These are phyloP conservation scores for Clathrospora elynae DNA, from an alignment of 2,329 filamentous ascomycete species.

Conservation along the genomic window DNA sequence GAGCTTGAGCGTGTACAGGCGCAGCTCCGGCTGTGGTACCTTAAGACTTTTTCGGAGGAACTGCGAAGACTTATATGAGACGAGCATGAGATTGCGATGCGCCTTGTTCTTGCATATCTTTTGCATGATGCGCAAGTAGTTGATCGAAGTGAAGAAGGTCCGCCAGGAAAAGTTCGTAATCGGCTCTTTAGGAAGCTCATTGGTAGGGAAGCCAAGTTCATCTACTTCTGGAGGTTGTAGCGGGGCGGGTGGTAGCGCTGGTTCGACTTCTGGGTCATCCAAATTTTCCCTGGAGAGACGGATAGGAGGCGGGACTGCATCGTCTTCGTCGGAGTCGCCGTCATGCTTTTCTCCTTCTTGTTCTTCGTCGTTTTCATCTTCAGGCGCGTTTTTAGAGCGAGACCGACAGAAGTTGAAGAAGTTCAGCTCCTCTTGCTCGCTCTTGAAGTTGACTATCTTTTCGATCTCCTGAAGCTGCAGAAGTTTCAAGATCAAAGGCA, in stretches of 20 bases:
- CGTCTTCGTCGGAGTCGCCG: conserved; percentile 56
- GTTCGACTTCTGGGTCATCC: conserved; percentile 32
- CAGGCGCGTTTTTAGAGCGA: conserved; percentile 64
- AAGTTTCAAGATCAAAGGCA: conserved; percentile 88
- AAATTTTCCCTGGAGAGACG: conserved; percentile 58
- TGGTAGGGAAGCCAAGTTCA: conserved; percentile 81
- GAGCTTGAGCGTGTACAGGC: conserved; percentile 93
- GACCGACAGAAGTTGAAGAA: conserved; percentile 91
- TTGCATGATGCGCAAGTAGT: conserved; percentile 93
- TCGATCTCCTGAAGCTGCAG: conserved; percentile 95
- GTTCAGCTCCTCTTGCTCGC: conserved; percentile 80
- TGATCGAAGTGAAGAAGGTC: conserved; percentile 94
- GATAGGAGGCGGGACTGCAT: conserved; percentile 82
- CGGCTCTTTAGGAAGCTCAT: conserved; percentile 70
- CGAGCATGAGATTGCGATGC: conserved; percentile 89
- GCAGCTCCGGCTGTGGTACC: conserved; percentile 82
- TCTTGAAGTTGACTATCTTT: conserved; percentile 81
- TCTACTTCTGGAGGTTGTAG: conserved; percentile 66
- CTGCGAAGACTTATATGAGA: conserved; percentile 92
- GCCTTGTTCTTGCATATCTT: conserved; percentile 97
- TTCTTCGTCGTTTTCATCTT: conserved; percentile 29
- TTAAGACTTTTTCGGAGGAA: conserved; percentile 91
- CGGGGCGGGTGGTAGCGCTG: conserved; percentile 32
- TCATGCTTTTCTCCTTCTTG: conserved; percentile 27
- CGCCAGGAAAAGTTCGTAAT: conserved; percentile 91